Percentiles rank a stretch among this genome's conserved stretches.
phyloP scores from a whole-genome alignment of 768 basidiomycete species.

The Suillus occidentalis region DNA sequence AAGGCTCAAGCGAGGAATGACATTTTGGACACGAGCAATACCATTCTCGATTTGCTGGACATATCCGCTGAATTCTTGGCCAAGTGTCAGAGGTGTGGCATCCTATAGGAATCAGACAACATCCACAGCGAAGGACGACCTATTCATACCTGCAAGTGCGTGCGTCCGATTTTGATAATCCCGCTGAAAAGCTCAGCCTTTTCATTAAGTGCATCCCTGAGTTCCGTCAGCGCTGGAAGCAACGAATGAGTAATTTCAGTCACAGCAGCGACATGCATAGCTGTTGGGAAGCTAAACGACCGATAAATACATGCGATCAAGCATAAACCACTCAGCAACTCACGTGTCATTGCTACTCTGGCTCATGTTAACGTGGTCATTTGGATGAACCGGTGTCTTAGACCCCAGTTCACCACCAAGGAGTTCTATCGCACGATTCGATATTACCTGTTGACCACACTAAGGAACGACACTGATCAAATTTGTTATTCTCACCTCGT shows the following conservation, averaged over 20 bases:
- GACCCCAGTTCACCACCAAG: constrained; percentile 94
- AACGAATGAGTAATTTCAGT: constrained; percentile 79
- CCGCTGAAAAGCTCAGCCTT: constrained; percentile 83
- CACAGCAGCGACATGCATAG: constrained; percentile 97
- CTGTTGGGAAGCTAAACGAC: constrained; percentile 85
- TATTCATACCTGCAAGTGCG: constrained; percentile 75
- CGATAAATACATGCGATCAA: neutral
- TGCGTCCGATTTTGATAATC: constrained; percentile 98
- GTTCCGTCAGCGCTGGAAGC: constrained; percentile 81
- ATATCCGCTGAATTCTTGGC: constrained; percentile 98
- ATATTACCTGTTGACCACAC: constrained; percentile 70
- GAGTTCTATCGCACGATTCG: constrained; percentile 96
- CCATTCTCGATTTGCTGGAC: constrained; percentile 92
- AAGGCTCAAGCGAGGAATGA: constrained; percentile 81
- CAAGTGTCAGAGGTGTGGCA: constrained; percentile 95
- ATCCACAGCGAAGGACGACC: neutral
- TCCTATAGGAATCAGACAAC: constrained; percentile 52
- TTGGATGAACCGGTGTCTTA: constrained; percentile 97
- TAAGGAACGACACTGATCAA: neutral
- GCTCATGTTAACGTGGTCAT: constrained; percentile 99
- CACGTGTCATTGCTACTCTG: constrained; percentile 99
- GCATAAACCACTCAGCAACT: constrained; percentile 27
- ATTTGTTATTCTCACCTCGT: constrained; percentile 63
- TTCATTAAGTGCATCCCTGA: constrained; percentile 79
- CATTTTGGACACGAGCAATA: constrained; percentile 78